A percentile compares a stretch with the other conserved stretches of the same genome.
Evolutionary conservation across 2,329 filamentous ascomycete genomes (phyloP).

Genomic region (Trichoderma arundinaceum): DNA sequence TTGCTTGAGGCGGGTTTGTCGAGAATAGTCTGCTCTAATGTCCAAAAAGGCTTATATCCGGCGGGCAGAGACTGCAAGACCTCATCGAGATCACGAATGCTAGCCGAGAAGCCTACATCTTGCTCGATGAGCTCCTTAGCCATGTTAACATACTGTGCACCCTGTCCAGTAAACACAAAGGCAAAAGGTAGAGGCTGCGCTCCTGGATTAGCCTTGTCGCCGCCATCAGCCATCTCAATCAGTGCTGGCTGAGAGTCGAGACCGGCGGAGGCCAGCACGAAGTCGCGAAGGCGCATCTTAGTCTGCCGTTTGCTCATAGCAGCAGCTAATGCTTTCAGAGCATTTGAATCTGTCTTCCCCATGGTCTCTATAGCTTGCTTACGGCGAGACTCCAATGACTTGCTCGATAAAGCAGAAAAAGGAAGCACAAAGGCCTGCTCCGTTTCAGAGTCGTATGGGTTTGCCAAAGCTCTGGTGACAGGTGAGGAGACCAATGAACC

Average conservation of each 20-base stretch:
- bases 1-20: constrained; percentile 33
- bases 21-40: constrained; percentile 29
- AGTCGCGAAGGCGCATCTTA: constrained; percentile 20
- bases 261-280: not conserved
- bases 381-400: constrained; percentile 19
- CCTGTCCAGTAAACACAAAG: constrained; percentile 39
- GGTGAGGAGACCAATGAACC: constrained; percentile 14
- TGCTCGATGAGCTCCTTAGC: constrained; percentile 32
- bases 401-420: constrained; percentile 12
- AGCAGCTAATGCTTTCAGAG: not conserved
- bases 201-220: constrained; percentile 10
- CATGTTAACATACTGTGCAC: constrained; percentile 38
- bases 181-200: constrained; percentile 25
- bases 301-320: constrained; percentile 19
- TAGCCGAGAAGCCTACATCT: constrained; percentile 24
- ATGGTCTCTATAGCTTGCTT: not conserved
- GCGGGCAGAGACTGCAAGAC: not conserved
- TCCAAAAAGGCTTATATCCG: constrained; percentile 20
- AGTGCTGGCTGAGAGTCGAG: not conserved
- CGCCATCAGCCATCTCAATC: constrained; percentile 5
- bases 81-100: constrained; percentile 32
- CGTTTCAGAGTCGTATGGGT: not conserved
- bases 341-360: not conserved
- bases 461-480: not conserved
- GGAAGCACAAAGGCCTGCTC: constrained; percentile 11